A percentile compares a stretch with the other conserved stretches of the same genome.
These are phyloP conservation scores for Vitis hybrid DNA, from an alignment of 177 flowering plant species.

Conservation along the genomic window DNA sequence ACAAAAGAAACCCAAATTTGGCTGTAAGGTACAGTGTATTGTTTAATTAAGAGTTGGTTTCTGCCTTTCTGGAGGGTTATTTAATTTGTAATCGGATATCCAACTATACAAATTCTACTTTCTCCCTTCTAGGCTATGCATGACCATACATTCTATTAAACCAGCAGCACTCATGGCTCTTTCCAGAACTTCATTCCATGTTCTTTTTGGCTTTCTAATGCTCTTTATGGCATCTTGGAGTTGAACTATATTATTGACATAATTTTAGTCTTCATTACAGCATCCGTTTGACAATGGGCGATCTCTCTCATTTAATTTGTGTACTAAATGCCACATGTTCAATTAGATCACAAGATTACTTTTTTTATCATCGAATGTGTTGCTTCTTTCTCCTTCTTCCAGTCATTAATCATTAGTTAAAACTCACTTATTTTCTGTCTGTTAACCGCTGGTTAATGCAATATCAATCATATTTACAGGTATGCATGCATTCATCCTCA, in stretches of 20 bases:
- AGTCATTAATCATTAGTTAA: too few relatives aligned
- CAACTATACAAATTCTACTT: not conserved
- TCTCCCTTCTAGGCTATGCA: not conserved
- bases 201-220: too few relatives aligned
- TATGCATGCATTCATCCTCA: constrained; percentile 56
- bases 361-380: not conserved
- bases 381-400: not conserved
- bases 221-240: too few relatives aligned
- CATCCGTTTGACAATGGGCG: too few relatives aligned
- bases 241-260: too few relatives aligned
- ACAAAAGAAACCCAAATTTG: constrained; percentile 40
- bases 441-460: not conserved
- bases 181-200: too few relatives aligned
- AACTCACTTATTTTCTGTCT: not conserved
- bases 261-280: too few relatives aligned
- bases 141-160: not conserved
- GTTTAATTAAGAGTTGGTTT: not conserved
- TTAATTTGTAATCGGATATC: not conserved
- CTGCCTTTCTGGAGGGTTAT: not conserved
- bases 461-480: constrained; percentile 36
- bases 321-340: too few relatives aligned
- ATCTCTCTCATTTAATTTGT: too few relatives aligned
- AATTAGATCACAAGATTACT: too few relatives aligned
- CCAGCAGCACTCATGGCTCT: not conserved
- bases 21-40: constrained; percentile 55